Evolutionary conservation across 352 stramenopile genomes (phyloP), one percentile per base, ranked within the genome.

Genomic region (Phytophthora syringae): DNA sequence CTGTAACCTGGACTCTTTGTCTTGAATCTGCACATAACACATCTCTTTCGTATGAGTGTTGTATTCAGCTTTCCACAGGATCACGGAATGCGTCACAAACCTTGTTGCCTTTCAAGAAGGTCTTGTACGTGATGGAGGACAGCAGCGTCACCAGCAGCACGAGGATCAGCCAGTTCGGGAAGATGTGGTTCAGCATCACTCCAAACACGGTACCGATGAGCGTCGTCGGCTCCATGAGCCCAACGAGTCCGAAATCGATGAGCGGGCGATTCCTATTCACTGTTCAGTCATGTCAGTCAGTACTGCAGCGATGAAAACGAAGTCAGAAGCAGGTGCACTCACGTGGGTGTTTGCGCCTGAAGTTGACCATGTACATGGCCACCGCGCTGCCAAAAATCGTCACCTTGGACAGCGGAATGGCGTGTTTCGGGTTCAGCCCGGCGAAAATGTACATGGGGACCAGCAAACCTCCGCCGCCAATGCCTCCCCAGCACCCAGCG

Each of bases 371-470:
- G 52, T 94, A 98, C 69, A 98, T 99, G 20, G 95, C 97, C 22
- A 98, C 74, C 4, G 95, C 94, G 28, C 95, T 97, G 58, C 96
- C 97, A 56, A 99, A 97, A 40, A 99, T 98, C 16, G 96, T 99
- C 42, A 98, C 89, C 58, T 99, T 99, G 18, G 86, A 98, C 16
- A 99, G 74, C 27, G 97, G 94, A 52, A 99, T 98, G n/a, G 97
- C 97, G 55, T 97, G 88, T 66, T 99, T 99, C 16, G 96, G 81
- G 7, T 80, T 87, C 7, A 94, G 45, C 0, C 89, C 86, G 30
- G 98, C 86, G 4, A 98, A 79, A 60, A 99, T 99, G 76, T 98
- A 99, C 59, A 98, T 89, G 1, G 97, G 96, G 21, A 99, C 96
- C 2, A 99, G 79, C 36, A 99, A 93, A 6, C 95, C 97, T 50